These are phyloP conservation scores for Daldinia childiae DNA, from an alignment of 495 filamentous ascomycete species.

Conservation along the genomic window DNA sequence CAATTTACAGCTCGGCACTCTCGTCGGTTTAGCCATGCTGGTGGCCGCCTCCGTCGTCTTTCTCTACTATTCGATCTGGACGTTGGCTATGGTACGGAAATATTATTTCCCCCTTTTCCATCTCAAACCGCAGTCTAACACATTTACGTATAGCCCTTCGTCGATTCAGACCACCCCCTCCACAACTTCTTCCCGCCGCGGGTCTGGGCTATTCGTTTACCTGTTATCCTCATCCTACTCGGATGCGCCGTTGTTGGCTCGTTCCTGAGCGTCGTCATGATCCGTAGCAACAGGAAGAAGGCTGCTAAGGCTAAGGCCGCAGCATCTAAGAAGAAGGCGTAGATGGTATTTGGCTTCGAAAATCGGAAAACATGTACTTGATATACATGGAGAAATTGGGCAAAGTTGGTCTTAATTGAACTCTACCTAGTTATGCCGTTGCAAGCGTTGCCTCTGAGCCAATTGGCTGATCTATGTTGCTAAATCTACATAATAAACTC, in stretches of 20 bases:
- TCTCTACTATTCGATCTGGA: slow-evolving; percentile 99
- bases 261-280: slow-evolving; percentile 97
- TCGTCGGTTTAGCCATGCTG: slow-evolving; percentile 97
- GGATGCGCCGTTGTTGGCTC: slow-evolving; percentile 94
- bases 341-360: slow-evolving; percentile 5
- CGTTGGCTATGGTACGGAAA: slow-evolving; percentile 84
- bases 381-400: background rate
- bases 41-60: slow-evolving; percentile 94
- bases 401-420: background rate
- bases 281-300: slow-evolving; percentile 97
- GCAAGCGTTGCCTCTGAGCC: slow-evolving; percentile 1
- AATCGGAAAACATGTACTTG: background rate
- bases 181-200: slow-evolving; percentile 96
- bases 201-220: slow-evolving; percentile 98
- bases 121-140: slow-evolving; percentile 3
- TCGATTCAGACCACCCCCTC: slow-evolving; percentile 91
- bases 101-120: slow-evolving; percentile 9
- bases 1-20: slow-evolving; percentile 81
- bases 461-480: background rate
- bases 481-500: slow-evolving; percentile 1
- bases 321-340: slow-evolving; percentile 74
- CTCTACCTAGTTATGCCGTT: background rate
- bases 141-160: slow-evolving; percentile 80
- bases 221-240: slow-evolving; percentile 92
- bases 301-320: slow-evolving; percentile 86